phyloP scores from a whole-genome alignment of 1,139 yeast genomes.

The Ogataea hybrid region DNA sequence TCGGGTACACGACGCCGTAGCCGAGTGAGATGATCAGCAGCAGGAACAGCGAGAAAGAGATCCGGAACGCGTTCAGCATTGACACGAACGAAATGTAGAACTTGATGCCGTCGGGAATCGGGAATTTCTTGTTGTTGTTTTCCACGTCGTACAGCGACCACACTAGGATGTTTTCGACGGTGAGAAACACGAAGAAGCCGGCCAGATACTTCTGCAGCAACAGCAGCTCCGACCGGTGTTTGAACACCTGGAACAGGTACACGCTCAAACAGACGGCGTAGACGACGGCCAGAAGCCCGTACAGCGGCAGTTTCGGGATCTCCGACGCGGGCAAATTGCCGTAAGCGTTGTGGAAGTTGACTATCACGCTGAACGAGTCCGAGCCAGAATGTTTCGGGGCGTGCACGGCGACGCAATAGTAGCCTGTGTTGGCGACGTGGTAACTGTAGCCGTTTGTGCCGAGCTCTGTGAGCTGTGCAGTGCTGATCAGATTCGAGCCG shows the following conservation, averaged over 20 bases:
- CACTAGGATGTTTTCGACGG: conserved; percentile 79
- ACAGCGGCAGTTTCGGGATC: conserved; percentile 86
- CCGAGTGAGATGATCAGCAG: conserved; percentile 85
- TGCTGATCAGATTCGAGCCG: conserved; percentile 51
- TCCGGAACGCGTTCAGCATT: conserved; percentile 72
- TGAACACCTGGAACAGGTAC: conserved; percentile 83
- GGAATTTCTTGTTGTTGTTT: conserved; percentile 52
- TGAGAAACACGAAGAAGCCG: conserved; percentile 79
- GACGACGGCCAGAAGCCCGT: conserved; percentile 80
- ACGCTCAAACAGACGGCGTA: conserved; percentile 79
- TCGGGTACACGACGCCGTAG: conserved; percentile 89
- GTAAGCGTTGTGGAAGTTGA: conserved; percentile 85
- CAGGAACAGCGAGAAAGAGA: conserved; percentile 86
- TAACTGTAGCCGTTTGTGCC: conserved; percentile 66
- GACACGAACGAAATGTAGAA: conserved; percentile 79
- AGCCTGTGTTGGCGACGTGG: conserved; percentile 73
- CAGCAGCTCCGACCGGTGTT: conserved; percentile 81
- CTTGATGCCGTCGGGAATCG: conserved; percentile 58
- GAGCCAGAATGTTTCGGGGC: conserved; percentile 35
- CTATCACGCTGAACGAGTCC: conserved; percentile 53
- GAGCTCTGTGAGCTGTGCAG: conserved; percentile 51
- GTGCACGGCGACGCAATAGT: conserved; percentile 83
- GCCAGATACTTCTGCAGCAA: conserved; percentile 90
- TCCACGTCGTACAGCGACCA: conserved; percentile 91
- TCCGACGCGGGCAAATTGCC: conserved; percentile 89